Evolutionary conservation across 352 stramenopile species (phyloP).

Genomic region (Aphanomyces cochlioides): DNA sequence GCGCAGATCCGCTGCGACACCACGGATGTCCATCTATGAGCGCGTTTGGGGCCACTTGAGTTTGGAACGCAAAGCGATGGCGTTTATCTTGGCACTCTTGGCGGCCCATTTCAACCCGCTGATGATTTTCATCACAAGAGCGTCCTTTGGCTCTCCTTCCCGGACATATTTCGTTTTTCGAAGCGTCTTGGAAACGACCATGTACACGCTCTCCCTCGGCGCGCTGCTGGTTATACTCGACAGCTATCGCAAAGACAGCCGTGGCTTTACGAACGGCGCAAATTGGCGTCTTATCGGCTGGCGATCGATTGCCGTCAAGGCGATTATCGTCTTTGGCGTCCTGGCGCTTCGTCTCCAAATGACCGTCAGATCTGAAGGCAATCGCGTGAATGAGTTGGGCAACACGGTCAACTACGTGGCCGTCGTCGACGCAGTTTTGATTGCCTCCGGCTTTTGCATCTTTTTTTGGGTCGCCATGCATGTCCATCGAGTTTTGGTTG

Average conservation of each 20-base stretch:
- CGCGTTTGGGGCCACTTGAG: constrained; percentile 18
- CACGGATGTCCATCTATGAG: background rate
- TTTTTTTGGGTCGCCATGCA: constrained; percentile 3
- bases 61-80: constrained; percentile 15
- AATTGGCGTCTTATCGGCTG: background rate
- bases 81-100: background rate
- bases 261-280: constrained; percentile 8
- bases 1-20: background rate
- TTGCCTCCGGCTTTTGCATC: constrained; percentile 1
- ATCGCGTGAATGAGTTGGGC: background rate
- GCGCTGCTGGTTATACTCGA: constrained; percentile 4
- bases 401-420: background rate
- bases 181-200: constrained; percentile 8
- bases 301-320: constrained; percentile 8
- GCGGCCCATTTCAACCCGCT: constrained; percentile 10
- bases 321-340: background rate
- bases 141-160: background rate
- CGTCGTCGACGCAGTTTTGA: background rate
- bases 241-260: constrained; percentile 10
- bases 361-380: background rate
- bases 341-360: background rate
- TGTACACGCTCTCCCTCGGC: constrained; percentile 5
- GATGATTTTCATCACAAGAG: background rate
- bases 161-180: constrained; percentile 13
- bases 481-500: background rate